These are phyloP conservation scores for Camellia lanceoleosa DNA, from an alignment of 148 eudicot species.

Conservation along the genomic window DNA sequence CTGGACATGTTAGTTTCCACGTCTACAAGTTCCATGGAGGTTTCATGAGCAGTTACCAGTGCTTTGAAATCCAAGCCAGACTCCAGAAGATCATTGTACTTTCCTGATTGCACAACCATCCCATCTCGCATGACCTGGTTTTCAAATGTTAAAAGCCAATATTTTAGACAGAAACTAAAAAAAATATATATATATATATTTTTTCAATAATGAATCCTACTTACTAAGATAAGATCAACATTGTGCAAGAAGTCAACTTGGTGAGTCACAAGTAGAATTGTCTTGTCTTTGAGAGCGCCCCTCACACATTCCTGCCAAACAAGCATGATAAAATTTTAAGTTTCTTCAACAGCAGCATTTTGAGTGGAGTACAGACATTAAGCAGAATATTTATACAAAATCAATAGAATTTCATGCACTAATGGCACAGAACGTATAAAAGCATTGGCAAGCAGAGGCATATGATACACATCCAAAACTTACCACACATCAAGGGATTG, in stretches of 20 bases:
- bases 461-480: neutral
- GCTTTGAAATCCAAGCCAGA: constrained; percentile 70
- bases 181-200: neutral
- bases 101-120: constrained; percentile 79
- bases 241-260: constrained; percentile 97
- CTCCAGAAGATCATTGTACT: constrained; percentile 51
- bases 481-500: neutral
- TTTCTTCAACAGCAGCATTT: neutral
- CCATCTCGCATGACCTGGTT: constrained; percentile 95
- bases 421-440: neutral
- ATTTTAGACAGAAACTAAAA: neutral
- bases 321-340: constrained; percentile 8
- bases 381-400: neutral
- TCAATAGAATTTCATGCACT: neutral
- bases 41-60: constrained; percentile 77
- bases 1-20: constrained; percentile 27
- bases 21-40: constrained; percentile 92
- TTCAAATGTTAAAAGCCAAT: neutral
- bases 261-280: constrained; percentile 88
- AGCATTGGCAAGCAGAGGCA: neutral
- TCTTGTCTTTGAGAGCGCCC: constrained; percentile 76
- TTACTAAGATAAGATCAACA: constrained; percentile 78
- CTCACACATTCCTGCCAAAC: constrained; percentile 78
- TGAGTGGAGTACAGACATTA: neutral
- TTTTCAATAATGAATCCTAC: constrained; percentile 8